Evolutionary conservation across 176 grass and related monocot species (phyloP).

Genomic region (Thalia dealbata): DNA sequence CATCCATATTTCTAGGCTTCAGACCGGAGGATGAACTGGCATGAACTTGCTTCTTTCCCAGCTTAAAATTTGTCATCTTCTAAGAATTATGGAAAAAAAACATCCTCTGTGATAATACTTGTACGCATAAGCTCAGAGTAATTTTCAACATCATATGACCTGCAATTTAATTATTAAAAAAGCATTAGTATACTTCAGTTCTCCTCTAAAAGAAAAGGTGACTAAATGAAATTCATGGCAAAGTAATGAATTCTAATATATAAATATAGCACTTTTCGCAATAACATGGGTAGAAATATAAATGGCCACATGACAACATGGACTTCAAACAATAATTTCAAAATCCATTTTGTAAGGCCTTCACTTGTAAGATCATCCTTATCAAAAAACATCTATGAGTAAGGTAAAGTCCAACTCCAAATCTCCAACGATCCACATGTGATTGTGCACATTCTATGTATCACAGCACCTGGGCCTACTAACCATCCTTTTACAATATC

Average conservation of each 20-base stretch:
- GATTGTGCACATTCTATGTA: not conserved
- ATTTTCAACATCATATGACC: not conserved
- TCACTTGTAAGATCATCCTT: too few species aligned
- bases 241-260: not conserved
- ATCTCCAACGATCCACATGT: not conserved
- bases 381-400: not conserved
- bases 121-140: not conserved
- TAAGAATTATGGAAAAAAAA: not conserved
- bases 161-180: not conserved
- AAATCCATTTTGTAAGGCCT: not conserved
- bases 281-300: too few species aligned
- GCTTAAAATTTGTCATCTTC: constrained; percentile 17
- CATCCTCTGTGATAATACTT: constrained; percentile 3
- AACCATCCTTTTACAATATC: not conserved
- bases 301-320: not conserved
- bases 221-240: not conserved
- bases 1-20: constrained; percentile 15
- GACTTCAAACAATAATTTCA: not conserved
- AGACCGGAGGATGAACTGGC: not conserved
- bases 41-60: constrained; percentile 18
- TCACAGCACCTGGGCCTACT: not conserved
- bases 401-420: not conserved
- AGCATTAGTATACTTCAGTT: not conserved
- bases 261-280: not conserved
- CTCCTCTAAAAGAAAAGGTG: not conserved